Percentiles rank a stretch among this genome's conserved stretches.
Evolutionary conservation across 139 green algal species (phyloP).

Genomic region (Ulvella scutata): DNA sequence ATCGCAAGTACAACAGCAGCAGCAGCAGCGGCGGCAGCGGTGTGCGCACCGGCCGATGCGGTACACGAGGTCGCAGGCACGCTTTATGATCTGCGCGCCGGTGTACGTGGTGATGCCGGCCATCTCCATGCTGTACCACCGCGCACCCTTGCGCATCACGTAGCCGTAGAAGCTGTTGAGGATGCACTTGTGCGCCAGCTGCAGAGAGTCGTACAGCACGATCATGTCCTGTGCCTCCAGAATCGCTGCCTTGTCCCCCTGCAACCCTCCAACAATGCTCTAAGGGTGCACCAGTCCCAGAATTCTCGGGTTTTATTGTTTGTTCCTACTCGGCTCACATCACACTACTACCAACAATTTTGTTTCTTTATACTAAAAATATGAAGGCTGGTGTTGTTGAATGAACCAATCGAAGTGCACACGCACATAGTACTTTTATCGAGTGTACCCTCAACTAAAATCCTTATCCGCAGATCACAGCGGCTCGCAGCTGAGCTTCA

Average conservation of each 20-base stretch:
- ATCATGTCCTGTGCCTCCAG: slow-evolving; percentile 70
- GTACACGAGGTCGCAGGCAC: not conserved
- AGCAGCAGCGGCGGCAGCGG: not conserved
- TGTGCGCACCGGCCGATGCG: slow-evolving; percentile 6
- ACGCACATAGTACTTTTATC: too few relatives aligned
- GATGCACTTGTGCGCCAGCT: slow-evolving; percentile 99
- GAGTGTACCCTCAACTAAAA: too few relatives aligned
- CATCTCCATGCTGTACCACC: slow-evolving; percentile 99
- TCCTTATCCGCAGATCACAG: too few relatives aligned
- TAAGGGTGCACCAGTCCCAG: too few relatives aligned
- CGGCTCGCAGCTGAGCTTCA: too few relatives aligned
- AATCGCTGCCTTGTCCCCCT: slow-evolving; percentile 32
- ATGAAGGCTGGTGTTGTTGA: too few relatives aligned
- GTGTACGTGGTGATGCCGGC: slow-evolving; percentile 94
- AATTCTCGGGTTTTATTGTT: too few relatives aligned
- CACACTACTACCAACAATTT: too few relatives aligned
- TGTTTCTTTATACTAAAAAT: too few relatives aligned
- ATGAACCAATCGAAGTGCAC: too few relatives aligned
- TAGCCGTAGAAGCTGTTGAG: slow-evolving; percentile 97
- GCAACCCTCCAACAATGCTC: slow-evolving; percentile 63
- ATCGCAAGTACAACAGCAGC: too few relatives aligned
- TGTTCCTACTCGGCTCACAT: too few relatives aligned
- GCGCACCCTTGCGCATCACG: slow-evolving; percentile 82
- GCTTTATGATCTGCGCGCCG: slow-evolving; percentile 90
- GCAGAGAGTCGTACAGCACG: slow-evolving; percentile 82